Conservation (phyloP, 2,329 filamentous ascomycete species). For the Sporothrix sp. region DNA sequence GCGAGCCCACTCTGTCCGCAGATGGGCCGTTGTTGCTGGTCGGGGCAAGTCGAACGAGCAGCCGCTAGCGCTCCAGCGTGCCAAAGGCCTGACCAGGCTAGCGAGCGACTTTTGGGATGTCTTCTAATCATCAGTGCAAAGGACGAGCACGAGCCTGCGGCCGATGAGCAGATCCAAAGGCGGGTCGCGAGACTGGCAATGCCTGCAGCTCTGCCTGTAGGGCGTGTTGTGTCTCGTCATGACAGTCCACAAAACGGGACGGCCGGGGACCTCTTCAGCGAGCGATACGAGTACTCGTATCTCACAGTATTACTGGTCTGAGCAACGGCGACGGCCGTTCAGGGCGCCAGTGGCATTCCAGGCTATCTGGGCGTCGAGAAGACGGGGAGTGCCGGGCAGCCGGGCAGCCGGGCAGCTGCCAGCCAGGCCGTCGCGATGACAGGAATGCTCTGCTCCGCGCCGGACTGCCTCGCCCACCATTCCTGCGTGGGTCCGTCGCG, state of each 20-base stretch:
- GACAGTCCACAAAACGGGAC: too few species aligned
- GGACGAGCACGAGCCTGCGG: neutral
- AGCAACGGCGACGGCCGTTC: too few species aligned
- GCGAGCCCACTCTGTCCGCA: neutral
- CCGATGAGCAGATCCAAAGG: neutral
- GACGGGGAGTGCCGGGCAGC: too few species aligned
- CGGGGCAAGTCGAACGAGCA: constrained; percentile 3
- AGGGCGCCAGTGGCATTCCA: too few species aligned
- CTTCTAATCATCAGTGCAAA: constrained; percentile 4
- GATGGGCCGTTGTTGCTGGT: neutral
- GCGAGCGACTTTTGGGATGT: constrained; percentile 6
- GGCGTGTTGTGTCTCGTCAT: too few species aligned
- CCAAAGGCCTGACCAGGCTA: neutral
- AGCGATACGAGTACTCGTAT: too few species aligned
- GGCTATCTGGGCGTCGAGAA: too few species aligned
- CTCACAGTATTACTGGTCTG: too few species aligned
- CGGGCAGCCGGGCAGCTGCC: neutral
- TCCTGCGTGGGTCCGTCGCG: too few species aligned
- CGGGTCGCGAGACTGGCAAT: neutral
- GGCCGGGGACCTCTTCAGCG: too few species aligned
- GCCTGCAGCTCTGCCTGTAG: too few species aligned
- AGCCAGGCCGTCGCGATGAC: neutral
- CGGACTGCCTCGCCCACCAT: neutral
- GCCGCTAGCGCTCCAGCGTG: constrained; percentile 10
- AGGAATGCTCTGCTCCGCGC: neutral